phyloP scores from a whole-genome alignment of 2,329 filamentous ascomycete species.

The Claviceps capensis region DNA sequence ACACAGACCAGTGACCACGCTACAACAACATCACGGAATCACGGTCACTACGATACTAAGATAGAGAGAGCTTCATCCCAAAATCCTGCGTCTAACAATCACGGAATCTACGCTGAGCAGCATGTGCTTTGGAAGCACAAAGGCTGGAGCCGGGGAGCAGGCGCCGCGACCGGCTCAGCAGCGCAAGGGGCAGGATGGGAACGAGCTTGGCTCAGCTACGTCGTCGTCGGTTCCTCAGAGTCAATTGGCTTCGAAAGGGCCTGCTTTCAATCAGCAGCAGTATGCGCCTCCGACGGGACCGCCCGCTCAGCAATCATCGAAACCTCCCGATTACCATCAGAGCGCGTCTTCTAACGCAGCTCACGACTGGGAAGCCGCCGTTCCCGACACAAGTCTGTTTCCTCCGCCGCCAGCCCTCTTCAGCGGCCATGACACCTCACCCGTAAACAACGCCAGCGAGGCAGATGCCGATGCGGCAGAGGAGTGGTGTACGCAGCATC shows the following conservation, averaged over 20 bases:
- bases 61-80: no score
- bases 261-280: slow-evolving; percentile 10
- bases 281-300: slow-evolving; percentile 18
- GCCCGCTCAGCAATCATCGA: slow-evolving; percentile 10
- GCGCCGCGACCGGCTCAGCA: slow-evolving; percentile 24
- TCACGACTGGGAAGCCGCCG: slow-evolving; percentile 60
- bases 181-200: slow-evolving; percentile 10
- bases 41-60: no score
- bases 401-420: slow-evolving; percentile 60
- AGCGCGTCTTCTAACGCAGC: slow-evolving; percentile 13
- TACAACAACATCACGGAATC: no score
- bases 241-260: no score
- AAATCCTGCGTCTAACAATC: not conserved
- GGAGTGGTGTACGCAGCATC: slow-evolving; percentile 49
- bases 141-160: slow-evolving; percentile 22
- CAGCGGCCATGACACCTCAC: slow-evolving; percentile 47
- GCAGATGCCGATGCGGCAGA: slow-evolving; percentile 51
- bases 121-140: slow-evolving; percentile 37
- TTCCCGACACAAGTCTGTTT: slow-evolving; percentile 59
- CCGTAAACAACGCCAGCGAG: slow-evolving; percentile 54
- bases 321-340: no score
- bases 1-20: no score
- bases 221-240: slow-evolving; percentile 8
- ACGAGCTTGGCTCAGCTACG: slow-evolving; percentile 6
- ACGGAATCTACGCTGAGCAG: not conserved